Percentiles rank a stretch among this genome's conserved stretches.
Evolutionary conservation across 148 eudicot species (phyloP).

Genomic region (Dianthus caryophyllus): DNA sequence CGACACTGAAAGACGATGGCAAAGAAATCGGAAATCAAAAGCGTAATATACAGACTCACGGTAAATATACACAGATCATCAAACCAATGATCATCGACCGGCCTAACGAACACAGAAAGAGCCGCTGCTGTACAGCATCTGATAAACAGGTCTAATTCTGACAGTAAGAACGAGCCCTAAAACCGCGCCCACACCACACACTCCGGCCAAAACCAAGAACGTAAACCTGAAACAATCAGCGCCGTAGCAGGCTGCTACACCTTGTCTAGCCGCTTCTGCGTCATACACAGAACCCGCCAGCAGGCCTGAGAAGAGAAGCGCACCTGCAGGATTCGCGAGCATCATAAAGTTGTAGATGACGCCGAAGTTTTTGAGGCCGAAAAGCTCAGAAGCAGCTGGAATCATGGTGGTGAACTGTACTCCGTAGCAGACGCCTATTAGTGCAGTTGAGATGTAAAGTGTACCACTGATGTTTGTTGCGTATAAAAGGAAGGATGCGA

Average conservation of each 20-base stretch:
- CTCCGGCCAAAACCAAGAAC: conserved; percentile 64
- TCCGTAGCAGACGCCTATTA: conserved; percentile 89
- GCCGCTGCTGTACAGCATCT: conserved; percentile 79
- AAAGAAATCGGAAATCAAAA: background rate
- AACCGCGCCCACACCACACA: conserved; percentile 61
- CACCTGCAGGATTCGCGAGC: conserved; percentile 86
- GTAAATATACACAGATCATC: background rate
- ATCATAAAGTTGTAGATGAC: conserved; percentile 82
- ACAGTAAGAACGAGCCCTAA: conserved; percentile 60
- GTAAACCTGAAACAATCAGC: conserved; percentile 77
- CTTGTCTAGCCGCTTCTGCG: conserved; percentile 66
- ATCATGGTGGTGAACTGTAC: conserved; percentile 89
- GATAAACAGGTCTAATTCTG: conserved; percentile 79
- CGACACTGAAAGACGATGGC: background rate
- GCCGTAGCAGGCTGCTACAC: conserved; percentile 59
- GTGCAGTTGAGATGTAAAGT: conserved; percentile 65
- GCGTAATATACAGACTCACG: background rate
- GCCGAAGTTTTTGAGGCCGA: conserved; percentile 82
- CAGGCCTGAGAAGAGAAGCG: conserved; percentile 71
- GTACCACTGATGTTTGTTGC: conserved; percentile 68
- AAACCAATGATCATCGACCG: background rate
- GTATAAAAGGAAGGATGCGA: conserved; percentile 58
- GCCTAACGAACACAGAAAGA: conserved; percentile 39
- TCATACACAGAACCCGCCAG: conserved; percentile 86
- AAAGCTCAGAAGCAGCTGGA: conserved; percentile 87